Conservation (phyloP, 208 protist species). For the Leishmania arabica region DNA sequence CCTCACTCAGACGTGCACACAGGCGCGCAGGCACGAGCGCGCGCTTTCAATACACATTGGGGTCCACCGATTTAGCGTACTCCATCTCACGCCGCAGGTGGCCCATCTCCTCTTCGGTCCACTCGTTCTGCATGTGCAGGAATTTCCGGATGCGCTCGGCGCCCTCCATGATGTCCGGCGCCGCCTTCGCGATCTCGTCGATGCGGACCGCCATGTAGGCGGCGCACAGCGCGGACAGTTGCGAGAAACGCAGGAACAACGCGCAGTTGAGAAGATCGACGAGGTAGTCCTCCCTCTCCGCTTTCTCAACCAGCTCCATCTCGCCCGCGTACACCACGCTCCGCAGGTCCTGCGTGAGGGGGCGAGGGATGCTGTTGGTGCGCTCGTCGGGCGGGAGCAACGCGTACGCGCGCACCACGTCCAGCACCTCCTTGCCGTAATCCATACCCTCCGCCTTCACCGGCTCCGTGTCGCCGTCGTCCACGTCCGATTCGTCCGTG, state of each 20-base stretch:
- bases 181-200: conserved; percentile 51
- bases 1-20: not conserved
- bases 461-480: conserved; percentile 25
- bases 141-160: conserved; percentile 60
- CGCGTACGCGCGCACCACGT: conserved; percentile 39
- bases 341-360: conserved; percentile 37
- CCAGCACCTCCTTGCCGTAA: conserved; percentile 37
- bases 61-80: conserved; percentile 67
- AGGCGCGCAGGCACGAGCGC: not conserved
- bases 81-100: conserved; percentile 72
- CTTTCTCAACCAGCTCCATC: conserved; percentile 44
- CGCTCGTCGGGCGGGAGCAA: conserved; percentile 25
- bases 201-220: conserved; percentile 66
- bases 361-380: conserved; percentile 45
- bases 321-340: conserved; percentile 36
- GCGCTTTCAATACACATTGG: conserved; percentile 43
- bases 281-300: conserved; percentile 41
- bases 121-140: conserved; percentile 73
- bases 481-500: conserved; percentile 21
- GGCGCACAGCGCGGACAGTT: conserved; percentile 47
- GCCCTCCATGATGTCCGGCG: conserved; percentile 73
- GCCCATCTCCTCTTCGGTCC: conserved; percentile 69
- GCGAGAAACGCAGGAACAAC: conserved; percentile 45
- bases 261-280: conserved; percentile 56
- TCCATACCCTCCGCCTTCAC: conserved; percentile 46